Conservation (phyloP, 805 yeast species). For the Ogataea methylovora region DNA sequence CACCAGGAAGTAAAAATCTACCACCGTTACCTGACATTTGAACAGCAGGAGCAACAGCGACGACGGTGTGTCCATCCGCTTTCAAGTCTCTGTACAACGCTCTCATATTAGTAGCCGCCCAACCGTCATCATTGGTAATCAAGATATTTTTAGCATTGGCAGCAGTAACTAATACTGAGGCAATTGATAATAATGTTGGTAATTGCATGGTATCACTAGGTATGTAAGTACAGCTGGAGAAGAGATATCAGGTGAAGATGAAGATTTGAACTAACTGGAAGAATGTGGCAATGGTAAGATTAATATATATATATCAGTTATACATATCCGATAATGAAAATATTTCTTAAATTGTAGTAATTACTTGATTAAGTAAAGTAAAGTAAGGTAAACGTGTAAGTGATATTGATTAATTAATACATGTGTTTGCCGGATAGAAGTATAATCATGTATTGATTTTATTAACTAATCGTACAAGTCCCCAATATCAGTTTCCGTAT, state of each 20-base stretch:
- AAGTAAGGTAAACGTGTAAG: too few relatives aligned
- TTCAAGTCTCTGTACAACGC: constrained; percentile 43
- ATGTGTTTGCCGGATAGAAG: too few relatives aligned
- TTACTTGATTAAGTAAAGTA: too few relatives aligned
- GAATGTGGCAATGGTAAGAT: too few relatives aligned
- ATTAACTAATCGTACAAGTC: too few relatives aligned
- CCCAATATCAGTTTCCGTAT: too few relatives aligned
- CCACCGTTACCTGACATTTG: constrained; percentile 53
- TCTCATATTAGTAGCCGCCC: constrained; percentile 50
- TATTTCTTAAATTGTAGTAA: too few relatives aligned
- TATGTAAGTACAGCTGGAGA: not conserved
- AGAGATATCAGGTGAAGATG: not conserved
- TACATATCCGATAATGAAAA: too few relatives aligned
- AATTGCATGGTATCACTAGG: constrained; percentile 6
- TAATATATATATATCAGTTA: too few relatives aligned
- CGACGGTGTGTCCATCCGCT: constrained; percentile 41
- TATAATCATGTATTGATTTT: too few relatives aligned
- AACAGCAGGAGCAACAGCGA: constrained; percentile 43
- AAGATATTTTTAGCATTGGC: constrained; percentile 33
- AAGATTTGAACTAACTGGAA: too few relatives aligned
- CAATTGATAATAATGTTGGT: constrained; percentile 4
- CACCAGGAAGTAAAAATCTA: constrained; percentile 35
- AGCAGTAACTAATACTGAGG: constrained; percentile 6
- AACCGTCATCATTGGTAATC: constrained; percentile 50
- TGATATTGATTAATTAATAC: too few relatives aligned